Percentiles rank a stretch among this genome's conserved stretches.
These are phyloP conservation scores for Nakaseomyces bracarensis DNA, from an alignment of 1,139 yeast genomes.

Conservation along the genomic window DNA sequence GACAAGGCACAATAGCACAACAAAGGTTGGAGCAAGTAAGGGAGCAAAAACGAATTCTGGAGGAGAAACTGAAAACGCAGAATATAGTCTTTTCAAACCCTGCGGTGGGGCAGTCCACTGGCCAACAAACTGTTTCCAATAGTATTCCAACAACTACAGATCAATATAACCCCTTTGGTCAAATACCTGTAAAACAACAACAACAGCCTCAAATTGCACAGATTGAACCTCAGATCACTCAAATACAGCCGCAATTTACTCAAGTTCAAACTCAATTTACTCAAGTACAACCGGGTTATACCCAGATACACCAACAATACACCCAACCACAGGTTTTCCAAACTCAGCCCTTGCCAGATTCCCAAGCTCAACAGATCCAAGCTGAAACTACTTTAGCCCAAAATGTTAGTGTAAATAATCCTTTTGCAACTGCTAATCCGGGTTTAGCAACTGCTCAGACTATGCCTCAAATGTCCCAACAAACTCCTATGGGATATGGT, in stretches of 20 bases:
- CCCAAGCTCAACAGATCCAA: neutral
- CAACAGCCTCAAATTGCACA: neutral
- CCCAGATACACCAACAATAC: neutral
- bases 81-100: constrained; percentile 19
- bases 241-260: constrained; percentile 11
- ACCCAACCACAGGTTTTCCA: neutral
- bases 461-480: neutral
- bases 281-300: neutral
- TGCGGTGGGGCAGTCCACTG: constrained; percentile 20
- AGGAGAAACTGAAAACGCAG: constrained; percentile 26
- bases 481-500: neutral
- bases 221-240: constrained; percentile 8
- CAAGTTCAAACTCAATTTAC: neutral
- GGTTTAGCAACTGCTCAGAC: neutral
- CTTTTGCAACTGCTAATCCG: neutral
- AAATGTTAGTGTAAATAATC: constrained; percentile 1
- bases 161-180: constrained; percentile 18
- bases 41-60: constrained; percentile 25
- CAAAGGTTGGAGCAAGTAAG: constrained; percentile 24
- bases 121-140: constrained; percentile 13
- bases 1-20: constrained; percentile 18
- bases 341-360: neutral
- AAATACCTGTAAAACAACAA: neutral
- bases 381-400: neutral
- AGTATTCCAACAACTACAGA: constrained; percentile 11